A percentile compares a stretch with the other conserved stretches of the same genome.
phyloP scores from a whole-genome alignment of 2,329 filamentous ascomycete species.

The Penicillium sclerotigenum region DNA sequence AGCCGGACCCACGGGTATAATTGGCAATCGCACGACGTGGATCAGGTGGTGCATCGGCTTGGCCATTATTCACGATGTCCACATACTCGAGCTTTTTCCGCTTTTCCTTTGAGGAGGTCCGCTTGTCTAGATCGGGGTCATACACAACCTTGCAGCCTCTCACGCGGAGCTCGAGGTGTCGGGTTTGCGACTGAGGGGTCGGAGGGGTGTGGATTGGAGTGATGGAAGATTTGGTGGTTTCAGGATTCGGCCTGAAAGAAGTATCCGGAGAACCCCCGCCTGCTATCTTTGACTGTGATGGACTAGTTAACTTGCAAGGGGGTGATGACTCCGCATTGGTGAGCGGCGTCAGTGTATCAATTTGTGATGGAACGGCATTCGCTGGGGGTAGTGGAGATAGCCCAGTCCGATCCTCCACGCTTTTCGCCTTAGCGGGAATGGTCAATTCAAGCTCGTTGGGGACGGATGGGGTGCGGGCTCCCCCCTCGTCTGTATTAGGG shows the following conservation, averaged over 20 bases:
- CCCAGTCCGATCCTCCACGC: constrained; percentile 65
- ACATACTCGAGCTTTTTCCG: constrained; percentile 53
- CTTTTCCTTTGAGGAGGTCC: constrained; percentile 55
- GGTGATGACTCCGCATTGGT: constrained; percentile 66
- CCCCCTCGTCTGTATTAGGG: constrained; percentile 12
- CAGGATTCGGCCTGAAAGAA: constrained; percentile 29
- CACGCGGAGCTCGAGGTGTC: constrained; percentile 48
- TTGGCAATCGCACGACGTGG: constrained; percentile 70
- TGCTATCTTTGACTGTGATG: constrained; percentile 43
- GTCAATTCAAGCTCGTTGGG: constrained; percentile 68
- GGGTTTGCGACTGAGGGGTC: constrained; percentile 49
- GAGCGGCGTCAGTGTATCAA: constrained; percentile 60
- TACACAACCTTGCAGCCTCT: constrained; percentile 60
- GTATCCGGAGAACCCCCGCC: constrained; percentile 31
- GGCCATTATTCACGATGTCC: constrained; percentile 55
- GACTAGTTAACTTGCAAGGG: constrained; percentile 55
- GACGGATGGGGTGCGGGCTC: constrained; percentile 17
- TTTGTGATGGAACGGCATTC: constrained; percentile 53
- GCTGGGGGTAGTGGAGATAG: constrained; percentile 51
- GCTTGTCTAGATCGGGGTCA: constrained; percentile 62
- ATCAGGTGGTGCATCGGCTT: constrained; percentile 65
- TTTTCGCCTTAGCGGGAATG: constrained; percentile 66
- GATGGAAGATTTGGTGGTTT: constrained; percentile 32
- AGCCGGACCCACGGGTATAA: constrained; percentile 59
- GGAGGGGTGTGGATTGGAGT: constrained; percentile 45